A percentile compares a stretch with the other conserved stretches of the same genome.
Conservation (phyloP, 2,329 filamentous ascomycete genomes). For the Pestalotiopsis sp. region DNA sequence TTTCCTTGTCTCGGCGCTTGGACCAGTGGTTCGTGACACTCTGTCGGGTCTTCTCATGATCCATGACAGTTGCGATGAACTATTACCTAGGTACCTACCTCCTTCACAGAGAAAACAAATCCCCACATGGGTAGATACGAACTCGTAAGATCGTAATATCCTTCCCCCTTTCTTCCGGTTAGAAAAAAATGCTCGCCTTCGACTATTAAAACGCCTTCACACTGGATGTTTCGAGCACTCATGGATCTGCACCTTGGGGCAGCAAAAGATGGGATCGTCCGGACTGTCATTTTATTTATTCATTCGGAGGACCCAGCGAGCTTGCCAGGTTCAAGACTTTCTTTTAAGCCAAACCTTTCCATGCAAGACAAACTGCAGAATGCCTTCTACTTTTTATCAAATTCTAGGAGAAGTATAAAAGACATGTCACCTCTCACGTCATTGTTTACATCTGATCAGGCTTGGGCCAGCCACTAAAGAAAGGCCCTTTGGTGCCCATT, state of each 20-base stretch:
- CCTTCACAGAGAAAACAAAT: too few species aligned
- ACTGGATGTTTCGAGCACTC: too few species aligned
- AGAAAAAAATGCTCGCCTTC: too few species aligned
- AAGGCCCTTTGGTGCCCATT: neutral
- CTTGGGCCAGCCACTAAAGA: neutral
- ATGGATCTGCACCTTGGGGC: neutral
- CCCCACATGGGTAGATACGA: too few species aligned
- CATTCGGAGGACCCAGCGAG: neutral
- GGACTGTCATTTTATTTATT: neutral
- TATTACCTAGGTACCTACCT: too few species aligned
- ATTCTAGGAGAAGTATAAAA: neutral
- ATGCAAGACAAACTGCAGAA: neutral
- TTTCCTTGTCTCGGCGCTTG: slow-evolving; percentile 16
- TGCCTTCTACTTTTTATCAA: neutral
- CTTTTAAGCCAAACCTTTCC: neutral
- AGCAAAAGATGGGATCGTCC: neutral
- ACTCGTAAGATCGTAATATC: too few species aligned
- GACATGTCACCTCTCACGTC: slow-evolving; percentile 2
- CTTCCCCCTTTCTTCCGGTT: too few species aligned
- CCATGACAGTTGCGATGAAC: neutral
- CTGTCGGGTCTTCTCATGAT: slow-evolving; percentile 3
- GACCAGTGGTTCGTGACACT: slow-evolving; percentile 16
- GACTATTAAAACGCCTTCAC: too few species aligned
- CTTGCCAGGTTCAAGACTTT: neutral
- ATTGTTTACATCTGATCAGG: neutral